These are phyloP conservation scores for Suillus luteus DNA, from an alignment of 768 basidiomycete species.

Conservation along the genomic window DNA sequence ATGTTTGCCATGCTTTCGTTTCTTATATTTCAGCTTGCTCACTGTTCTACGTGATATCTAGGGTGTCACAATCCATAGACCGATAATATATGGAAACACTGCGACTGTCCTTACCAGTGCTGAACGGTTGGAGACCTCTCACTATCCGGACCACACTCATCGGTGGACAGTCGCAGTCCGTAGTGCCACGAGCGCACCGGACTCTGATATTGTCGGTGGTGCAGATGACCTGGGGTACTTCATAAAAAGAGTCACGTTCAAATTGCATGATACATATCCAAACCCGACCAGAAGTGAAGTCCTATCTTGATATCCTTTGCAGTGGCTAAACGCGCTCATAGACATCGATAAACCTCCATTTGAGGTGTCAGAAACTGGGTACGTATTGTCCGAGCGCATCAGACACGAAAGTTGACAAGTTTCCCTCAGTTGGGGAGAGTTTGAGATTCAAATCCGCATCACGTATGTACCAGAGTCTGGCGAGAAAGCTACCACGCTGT, in stretches of 20 bases:
- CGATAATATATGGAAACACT: constrained; percentile 95
- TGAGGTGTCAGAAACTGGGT: constrained; percentile 96
- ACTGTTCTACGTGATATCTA: constrained; percentile 32
- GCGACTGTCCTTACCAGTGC: constrained; percentile 74
- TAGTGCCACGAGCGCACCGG: constrained; percentile 75
- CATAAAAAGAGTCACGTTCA: constrained; percentile 96
- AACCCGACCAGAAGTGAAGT: constrained; percentile 85
- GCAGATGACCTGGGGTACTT: constrained; percentile 90
- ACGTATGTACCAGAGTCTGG: constrained; percentile 87
- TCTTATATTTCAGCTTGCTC: constrained; percentile 14
- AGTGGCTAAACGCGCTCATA: constrained; percentile 31
- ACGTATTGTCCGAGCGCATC: constrained; percentile 19
- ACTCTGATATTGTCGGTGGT: constrained; percentile 81
- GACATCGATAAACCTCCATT: constrained; percentile 93
- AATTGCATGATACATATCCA: constrained; percentile 94
- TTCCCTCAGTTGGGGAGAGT: constrained; percentile 87
- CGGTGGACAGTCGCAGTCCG: constrained; percentile 96
- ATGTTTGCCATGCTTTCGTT: constrained; percentile 35
- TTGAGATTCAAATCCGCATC: constrained; percentile 91
- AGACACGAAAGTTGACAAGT: neutral
- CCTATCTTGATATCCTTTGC: neutral
- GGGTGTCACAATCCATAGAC: constrained; percentile 87
- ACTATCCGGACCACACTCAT: constrained; percentile 82
- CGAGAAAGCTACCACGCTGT: constrained; percentile 85
- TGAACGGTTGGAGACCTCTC: constrained; percentile 56